Base-by-base conservation (phyloP, 2,329 filamentous ascomycete species). In the Fonsecaea monophora region DNA sequence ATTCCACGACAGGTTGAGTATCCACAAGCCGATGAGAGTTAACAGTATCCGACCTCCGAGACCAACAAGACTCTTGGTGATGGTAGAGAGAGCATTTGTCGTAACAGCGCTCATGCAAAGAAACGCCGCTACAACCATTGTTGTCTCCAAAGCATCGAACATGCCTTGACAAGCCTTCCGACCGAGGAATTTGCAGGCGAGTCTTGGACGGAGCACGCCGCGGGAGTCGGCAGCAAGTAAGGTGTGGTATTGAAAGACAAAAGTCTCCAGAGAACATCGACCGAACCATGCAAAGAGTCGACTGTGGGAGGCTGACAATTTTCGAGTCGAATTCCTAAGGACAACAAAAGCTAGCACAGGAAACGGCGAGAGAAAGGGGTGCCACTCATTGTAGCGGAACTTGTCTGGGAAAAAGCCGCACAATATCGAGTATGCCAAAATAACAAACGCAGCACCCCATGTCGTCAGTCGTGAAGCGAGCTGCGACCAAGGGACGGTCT, bases 161-260 rank as follows among this genome's bases (percentile, higher is more conserved):
- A 68, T 59, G 65, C 53, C 53, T 69, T 42, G 42, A 4, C 50
- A 55, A 48, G 53, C 32, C 55, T 30, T 57, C 12, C 32, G 32
- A 32, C 45, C 15, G 35, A 48, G n/a, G 5, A 63, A 32, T 21
- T 18, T 32, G 35, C 64, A 60, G 30, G 66, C 34, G 6, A 71
- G 74, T 61, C 65, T 80, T 72, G 72, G 72, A 68, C 61, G 79
- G 7, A 89, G 79, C 3, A 85, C 70, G 0, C 84, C 85, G 37
- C 81, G 83, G 1, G 84, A 84, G 71, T 89, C 86, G 2, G 82
- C 85, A 1, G 85, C 86, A 8, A 89, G 81, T 82, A 85, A 87
- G 61, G 88, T 80, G 73, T 90, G 88, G 73, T 84, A 84, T 70
- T 89, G 86, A 42, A 90, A 77, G 5, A 87, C 79, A 69, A 86